These are phyloP conservation scores for Euphorbia lathyris DNA, from an alignment of 345 rosid species.

Conservation along the genomic window DNA sequence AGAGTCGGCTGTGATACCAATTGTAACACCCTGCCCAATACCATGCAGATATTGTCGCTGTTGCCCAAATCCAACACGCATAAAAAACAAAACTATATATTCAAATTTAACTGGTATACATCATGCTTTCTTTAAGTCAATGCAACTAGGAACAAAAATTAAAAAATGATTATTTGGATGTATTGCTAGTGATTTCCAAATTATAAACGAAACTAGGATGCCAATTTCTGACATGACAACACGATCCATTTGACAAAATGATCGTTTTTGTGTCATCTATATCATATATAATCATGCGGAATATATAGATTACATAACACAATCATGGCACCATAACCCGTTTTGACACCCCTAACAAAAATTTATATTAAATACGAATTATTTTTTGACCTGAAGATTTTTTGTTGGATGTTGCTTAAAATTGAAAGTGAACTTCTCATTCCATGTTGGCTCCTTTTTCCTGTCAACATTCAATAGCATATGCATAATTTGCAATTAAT, in stretches of 20 bases:
- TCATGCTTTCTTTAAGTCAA: background rate
- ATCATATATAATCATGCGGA: no score
- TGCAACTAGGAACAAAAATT: background rate
- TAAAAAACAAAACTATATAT: conserved; percentile 5
- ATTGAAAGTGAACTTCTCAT: conserved; percentile 67
- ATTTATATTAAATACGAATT: no score
- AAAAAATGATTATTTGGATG: background rate
- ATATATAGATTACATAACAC: no score
- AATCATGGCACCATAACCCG: no score
- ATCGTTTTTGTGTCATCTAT: no score
- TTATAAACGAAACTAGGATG: conserved; percentile 5
- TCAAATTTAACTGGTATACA: conserved; percentile 6
- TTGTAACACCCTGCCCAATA: no score
- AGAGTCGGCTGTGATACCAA: no score
- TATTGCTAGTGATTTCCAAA: background rate
- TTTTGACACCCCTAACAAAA: no score
- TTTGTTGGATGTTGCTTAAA: conserved; percentile 52
- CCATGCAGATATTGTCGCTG: no score
- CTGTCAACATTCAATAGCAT: conserved; percentile 39
- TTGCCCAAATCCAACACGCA: no score
- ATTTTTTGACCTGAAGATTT: conserved; percentile 71
- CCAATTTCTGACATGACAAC: no score
- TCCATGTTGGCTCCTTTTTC: conserved; percentile 82
- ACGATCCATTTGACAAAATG: no score
- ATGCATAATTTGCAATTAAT: conserved; percentile 4